These are phyloP conservation scores for Phylloporus sp. DNA, from an alignment of 768 basidiomycete genomes.

Conservation along the genomic window DNA sequence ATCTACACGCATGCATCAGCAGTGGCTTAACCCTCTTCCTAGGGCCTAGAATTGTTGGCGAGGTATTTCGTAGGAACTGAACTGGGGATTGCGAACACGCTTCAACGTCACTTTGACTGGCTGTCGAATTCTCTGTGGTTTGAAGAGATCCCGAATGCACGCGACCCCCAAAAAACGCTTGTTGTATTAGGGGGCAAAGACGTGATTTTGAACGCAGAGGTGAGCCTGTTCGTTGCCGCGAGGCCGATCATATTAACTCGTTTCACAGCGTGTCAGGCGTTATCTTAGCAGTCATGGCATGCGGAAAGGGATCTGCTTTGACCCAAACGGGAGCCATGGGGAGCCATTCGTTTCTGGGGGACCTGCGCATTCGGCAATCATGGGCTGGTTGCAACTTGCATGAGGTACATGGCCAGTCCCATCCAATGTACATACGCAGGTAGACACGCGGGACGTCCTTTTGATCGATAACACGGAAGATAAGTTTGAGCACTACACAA, in stretches of 20 bases:
- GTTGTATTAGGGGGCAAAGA: constrained; percentile 86
- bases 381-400: constrained; percentile 54
- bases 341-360: constrained; percentile 52
- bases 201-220: constrained; percentile 70
- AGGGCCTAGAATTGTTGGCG: constrained; percentile 79
- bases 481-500: constrained; percentile 15
- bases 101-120: constrained; percentile 85
- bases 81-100: constrained; percentile 80
- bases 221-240: constrained; percentile 21
- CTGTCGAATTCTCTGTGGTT: constrained; percentile 84
- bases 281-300: constrained; percentile 78
- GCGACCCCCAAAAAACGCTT: constrained; percentile 58
- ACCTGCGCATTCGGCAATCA: constrained; percentile 50
- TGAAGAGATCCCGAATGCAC: constrained; percentile 82
- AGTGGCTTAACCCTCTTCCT: constrained; percentile 7
- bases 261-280: constrained; percentile 56
- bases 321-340: constrained; percentile 62
- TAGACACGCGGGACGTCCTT: neutral
- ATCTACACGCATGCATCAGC: constrained; percentile 1
- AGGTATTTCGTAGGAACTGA: constrained; percentile 88
- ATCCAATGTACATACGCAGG: constrained; percentile 10
- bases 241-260: neutral
- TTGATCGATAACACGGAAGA: constrained; percentile 22
- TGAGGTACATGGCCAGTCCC: constrained; percentile 6
- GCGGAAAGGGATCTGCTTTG: constrained; percentile 59